These are phyloP conservation scores for Septoria petroselini DNA, from an alignment of 2,329 filamentous ascomycete species.

Conservation along the genomic window DNA sequence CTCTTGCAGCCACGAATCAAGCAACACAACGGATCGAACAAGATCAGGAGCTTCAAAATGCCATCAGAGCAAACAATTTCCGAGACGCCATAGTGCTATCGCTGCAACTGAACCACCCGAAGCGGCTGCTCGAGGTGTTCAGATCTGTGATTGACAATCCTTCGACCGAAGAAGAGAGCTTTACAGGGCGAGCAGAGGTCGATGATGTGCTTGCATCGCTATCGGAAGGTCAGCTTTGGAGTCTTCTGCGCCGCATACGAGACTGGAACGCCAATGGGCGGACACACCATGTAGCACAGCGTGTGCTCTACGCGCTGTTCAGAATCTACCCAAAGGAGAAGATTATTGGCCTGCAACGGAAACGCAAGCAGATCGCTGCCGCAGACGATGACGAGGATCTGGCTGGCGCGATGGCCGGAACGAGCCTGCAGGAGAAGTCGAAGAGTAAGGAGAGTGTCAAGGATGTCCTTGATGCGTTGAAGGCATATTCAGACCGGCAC, in stretches of 20 bases:
- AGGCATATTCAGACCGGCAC: slow-evolving; percentile 88
- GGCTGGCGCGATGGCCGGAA: slow-evolving; percentile 34
- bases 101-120: slow-evolving; percentile 90
- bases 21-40: slow-evolving; percentile 82
- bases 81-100: slow-evolving; percentile 90
- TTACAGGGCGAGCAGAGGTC: slow-evolving; percentile 64
- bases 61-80: slow-evolving; percentile 83
- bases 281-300: slow-evolving; percentile 80
- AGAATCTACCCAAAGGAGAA: slow-evolving; percentile 75
- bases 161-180: slow-evolving; percentile 59
- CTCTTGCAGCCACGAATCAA: slow-evolving; percentile 68
- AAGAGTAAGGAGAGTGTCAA: slow-evolving; percentile 64
- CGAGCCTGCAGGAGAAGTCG: slow-evolving; percentile 33
- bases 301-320: slow-evolving; percentile 75
- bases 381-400: slow-evolving; percentile 31
- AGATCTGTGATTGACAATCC: slow-evolving; percentile 68
- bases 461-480: slow-evolving; percentile 82
- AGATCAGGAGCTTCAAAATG: slow-evolving; percentile 90
- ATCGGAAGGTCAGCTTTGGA: slow-evolving; percentile 80
- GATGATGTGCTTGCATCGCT: slow-evolving; percentile 79
- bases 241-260: slow-evolving; percentile 73
- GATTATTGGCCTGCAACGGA: slow-evolving; percentile 54
- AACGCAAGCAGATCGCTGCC: slow-evolving; percentile 29
- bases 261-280: slow-evolving; percentile 98
- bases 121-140: slow-evolving; percentile 78